phyloP scores from a whole-genome alignment of 2,329 filamentous ascomycete species.

The Pyrenochaeta sp. region DNA sequence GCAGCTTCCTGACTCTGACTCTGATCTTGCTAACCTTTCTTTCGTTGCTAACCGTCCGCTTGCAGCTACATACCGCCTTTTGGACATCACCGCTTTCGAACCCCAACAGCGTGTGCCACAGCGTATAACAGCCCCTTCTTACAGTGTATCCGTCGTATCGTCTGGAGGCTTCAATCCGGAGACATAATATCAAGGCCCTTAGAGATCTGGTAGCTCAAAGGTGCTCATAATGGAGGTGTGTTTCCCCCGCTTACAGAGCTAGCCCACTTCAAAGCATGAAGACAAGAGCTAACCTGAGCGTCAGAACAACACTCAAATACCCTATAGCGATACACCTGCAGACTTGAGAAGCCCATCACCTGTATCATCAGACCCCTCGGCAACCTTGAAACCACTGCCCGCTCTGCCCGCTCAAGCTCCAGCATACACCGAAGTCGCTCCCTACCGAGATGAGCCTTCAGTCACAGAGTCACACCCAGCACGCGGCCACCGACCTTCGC shows the following conservation, averaged over 20 bases:
- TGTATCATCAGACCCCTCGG: constrained; percentile 1
- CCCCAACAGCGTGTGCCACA: not conserved
- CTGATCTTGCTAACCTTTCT: constrained; percentile 13
- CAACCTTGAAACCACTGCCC: constrained; percentile 7
- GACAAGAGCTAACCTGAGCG: not conserved
- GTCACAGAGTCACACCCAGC: not conserved
- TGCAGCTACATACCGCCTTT: constrained; percentile 7
- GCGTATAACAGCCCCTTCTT: not conserved
- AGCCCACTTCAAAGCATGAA: not conserved
- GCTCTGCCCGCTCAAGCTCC: constrained; percentile 2
- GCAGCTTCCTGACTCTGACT: constrained; percentile 7
- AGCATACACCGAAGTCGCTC: constrained; percentile 1
- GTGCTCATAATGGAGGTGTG: constrained; percentile 11
- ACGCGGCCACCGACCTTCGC: not conserved
- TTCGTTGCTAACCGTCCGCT: constrained; percentile 6
- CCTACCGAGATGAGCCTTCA: constrained; percentile 1
- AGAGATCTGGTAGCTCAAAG: not conserved
- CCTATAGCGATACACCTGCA: constrained; percentile 1
- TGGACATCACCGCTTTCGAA: not conserved
- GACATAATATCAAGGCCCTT: not conserved
- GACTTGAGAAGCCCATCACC: not conserved
- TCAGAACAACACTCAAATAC: constrained; percentile 6
- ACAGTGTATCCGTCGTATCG: not conserved
- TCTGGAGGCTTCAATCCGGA: not conserved
- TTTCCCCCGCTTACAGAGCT: not conserved